Evolutionary conservation across 2,329 filamentous ascomycete genomes (phyloP).

Genomic region (Mollisiaceae sp.): DNA sequence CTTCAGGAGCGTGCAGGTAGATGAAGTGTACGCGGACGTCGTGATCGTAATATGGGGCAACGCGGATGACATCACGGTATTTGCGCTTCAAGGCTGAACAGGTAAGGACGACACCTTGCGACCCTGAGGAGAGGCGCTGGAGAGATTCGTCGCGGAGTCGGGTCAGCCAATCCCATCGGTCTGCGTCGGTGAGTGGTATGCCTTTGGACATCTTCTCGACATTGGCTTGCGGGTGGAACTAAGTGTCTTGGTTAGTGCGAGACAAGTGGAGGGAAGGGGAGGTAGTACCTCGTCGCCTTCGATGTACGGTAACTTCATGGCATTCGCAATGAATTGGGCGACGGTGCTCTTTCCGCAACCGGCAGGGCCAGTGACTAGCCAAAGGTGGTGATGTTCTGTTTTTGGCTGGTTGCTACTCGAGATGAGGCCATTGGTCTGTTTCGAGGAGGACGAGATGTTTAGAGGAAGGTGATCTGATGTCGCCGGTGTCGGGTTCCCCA

Average conservation of each 20-base stretch:
- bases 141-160: constrained; percentile 73
- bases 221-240: constrained; percentile 80
- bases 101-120: constrained; percentile 85
- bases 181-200: constrained; percentile 84
- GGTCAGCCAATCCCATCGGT: constrained; percentile 98
- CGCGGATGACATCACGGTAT: constrained; percentile 90
- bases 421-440: constrained; percentile 27
- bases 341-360: constrained; percentile 82
- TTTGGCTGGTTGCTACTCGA: constrained; percentile 28
- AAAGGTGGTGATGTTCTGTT: constrained; percentile 66
- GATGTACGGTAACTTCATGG: constrained; percentile 71
- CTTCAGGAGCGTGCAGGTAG: constrained; percentile 81
- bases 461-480: constrained; percentile 38
- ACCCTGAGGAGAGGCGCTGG: constrained; percentile 55
- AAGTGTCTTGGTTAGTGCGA: constrained; percentile 22
- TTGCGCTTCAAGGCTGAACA: constrained; percentile 97
- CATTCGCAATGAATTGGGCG: constrained; percentile 65
- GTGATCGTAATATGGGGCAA: constrained; percentile 76
- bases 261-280: constrained; percentile 13
- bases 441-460: constrained; percentile 24
- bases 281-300: constrained; percentile 77
- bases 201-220: constrained; percentile 90
- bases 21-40: constrained; percentile 87
- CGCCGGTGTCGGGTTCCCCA: constrained; percentile 34
- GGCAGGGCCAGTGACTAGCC: constrained; percentile 79